These are phyloP conservation scores for Fragilaria crotonensis DNA, from an alignment of 108 stramenopile genomes.

Conservation along the genomic window DNA sequence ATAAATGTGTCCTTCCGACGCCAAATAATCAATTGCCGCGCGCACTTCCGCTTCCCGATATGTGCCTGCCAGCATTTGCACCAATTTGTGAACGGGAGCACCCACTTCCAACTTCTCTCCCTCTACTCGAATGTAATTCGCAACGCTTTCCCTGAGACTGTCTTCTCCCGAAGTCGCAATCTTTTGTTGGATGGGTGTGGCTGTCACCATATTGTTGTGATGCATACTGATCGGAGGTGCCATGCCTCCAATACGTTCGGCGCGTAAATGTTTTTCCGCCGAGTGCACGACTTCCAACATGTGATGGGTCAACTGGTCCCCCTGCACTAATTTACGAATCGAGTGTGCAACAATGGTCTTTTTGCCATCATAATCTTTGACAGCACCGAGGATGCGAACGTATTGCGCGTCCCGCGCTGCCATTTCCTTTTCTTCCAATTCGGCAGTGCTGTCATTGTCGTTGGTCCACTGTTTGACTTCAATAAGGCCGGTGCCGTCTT, in stretches of 20 bases:
- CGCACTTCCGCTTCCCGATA: constrained; percentile 44
- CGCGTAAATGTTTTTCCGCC: constrained; percentile 43
- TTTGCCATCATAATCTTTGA: constrained; percentile 67
- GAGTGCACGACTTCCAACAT: constrained; percentile 69
- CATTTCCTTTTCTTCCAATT: constrained; percentile 31
- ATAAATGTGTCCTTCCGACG: constrained; percentile 72
- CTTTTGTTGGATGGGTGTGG: constrained; percentile 19
- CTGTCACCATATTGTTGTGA: constrained; percentile 3
- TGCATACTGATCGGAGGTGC: not conserved
- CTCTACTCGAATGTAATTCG: not conserved
- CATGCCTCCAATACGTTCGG: constrained; percentile 16
- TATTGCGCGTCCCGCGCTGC: constrained; percentile 47
- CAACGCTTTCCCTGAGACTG: constrained; percentile 8
- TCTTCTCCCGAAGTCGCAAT: constrained; percentile 8
- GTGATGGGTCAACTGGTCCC: constrained; percentile 81
- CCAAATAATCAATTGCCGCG: constrained; percentile 36
- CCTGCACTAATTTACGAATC: constrained; percentile 43
- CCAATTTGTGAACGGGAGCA: constrained; percentile 22
- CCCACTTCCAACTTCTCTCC: constrained; percentile 30
- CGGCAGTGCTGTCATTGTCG: constrained; percentile 50
- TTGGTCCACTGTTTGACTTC: constrained; percentile 72
- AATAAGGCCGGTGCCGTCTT: constrained; percentile 83
- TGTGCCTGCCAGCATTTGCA: constrained; percentile 15
- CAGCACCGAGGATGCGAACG: constrained; percentile 59
- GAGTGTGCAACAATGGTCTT: constrained; percentile 58